Base-by-base conservation (phyloP, 2,329 filamentous ascomycete genomes). In the Penicillium sp. region DNA sequence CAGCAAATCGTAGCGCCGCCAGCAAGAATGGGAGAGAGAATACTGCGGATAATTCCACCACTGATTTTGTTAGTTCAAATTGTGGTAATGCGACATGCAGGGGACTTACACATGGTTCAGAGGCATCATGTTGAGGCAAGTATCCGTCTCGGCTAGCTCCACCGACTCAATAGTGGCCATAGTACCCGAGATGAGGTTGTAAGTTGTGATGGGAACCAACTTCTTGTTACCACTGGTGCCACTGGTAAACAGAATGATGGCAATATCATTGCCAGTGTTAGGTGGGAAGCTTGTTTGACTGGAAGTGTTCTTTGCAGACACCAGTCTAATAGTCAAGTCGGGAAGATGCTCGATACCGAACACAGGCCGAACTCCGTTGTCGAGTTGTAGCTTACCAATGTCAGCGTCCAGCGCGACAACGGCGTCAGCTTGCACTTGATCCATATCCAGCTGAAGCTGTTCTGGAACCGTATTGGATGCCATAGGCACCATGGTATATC, bases 151-250 rank as follows among this genome's bases (percentile, higher is more conserved):
- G 1, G 67, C 75, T 16, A 84, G 62, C 2, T 77, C 78, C 79
- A 81, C 83, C 0, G 80, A 82, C 16, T 81, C 76, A 27, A 82
- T 77, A 5, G 83, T 80, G 53, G 79, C 80, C 2, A 76, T 72
- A 3, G 82, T 77, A 2, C 82, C 81, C 7, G 75, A 71, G 8
- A 83, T 67, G 47, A 84, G 76, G 3, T 79, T 78, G 54, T 81
- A 77, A 0, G 77, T 70, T 2, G 76, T 79, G 24, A 83, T 72
- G 0, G 82, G 82, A 2, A 84, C 82, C 3, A 83, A 72, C 65
- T 84, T 84, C 66, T 83, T 84, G n/a, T 75, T 82, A 2, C 82
- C 82, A 16, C 78, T 82, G 0, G 82, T 84, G 16, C 82, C 82
- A 54, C 79, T 83, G 0, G 82, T 85, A 62, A 84, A 83, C 1